A percentile compares a stretch with the other conserved stretches of the same genome.
These are phyloP conservation scores for Ramaria sp. DNA, from an alignment of 768 basidiomycete species.

Conservation along the genomic window DNA sequence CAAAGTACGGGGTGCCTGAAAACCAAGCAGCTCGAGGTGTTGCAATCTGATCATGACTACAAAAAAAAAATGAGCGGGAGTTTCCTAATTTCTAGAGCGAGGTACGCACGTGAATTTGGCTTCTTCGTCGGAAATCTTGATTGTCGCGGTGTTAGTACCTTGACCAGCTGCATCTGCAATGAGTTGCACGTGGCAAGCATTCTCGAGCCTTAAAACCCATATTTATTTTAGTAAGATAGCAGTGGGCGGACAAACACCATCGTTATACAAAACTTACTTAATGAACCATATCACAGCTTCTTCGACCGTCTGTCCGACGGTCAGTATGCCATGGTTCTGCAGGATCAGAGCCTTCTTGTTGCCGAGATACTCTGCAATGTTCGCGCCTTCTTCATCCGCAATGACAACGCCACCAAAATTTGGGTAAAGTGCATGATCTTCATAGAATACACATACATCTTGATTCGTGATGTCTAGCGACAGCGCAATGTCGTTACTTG, in stretches of 20 bases:
- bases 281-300: slow-evolving; percentile 11
- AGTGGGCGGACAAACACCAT: not conserved
- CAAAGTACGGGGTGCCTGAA: slow-evolving; percentile 6
- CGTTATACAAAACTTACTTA: slow-evolving; percentile 7
- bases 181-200: slow-evolving; percentile 36
- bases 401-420: slow-evolving; percentile 17
- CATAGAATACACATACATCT: slow-evolving; percentile 9
- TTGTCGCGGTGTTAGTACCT: slow-evolving; percentile 13
- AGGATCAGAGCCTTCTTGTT: slow-evolving; percentile 10
- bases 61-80: not conserved
- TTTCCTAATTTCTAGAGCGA: not conserved
- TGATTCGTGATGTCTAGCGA: slow-evolving; percentile 8
- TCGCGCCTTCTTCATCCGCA: slow-evolving; percentile 24
- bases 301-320: slow-evolving; percentile 9
- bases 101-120: slow-evolving; percentile 15
- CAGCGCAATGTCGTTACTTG: not conserved
- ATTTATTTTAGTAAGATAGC: not conserved
- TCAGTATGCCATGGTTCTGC: slow-evolving; percentile 12
- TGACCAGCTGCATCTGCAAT: slow-evolving; percentile 32
- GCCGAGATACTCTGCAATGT: slow-evolving; percentile 13
- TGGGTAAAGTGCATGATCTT: slow-evolving; percentile 10
- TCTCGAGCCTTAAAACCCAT: slow-evolving; percentile 19
- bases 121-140: slow-evolving; percentile 18
- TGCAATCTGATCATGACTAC: slow-evolving; percentile 8
- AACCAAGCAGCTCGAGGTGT: slow-evolving; percentile 4